phyloP scores from a whole-genome alignment of 306 rosid species.

The Acacia acuminata region DNA sequence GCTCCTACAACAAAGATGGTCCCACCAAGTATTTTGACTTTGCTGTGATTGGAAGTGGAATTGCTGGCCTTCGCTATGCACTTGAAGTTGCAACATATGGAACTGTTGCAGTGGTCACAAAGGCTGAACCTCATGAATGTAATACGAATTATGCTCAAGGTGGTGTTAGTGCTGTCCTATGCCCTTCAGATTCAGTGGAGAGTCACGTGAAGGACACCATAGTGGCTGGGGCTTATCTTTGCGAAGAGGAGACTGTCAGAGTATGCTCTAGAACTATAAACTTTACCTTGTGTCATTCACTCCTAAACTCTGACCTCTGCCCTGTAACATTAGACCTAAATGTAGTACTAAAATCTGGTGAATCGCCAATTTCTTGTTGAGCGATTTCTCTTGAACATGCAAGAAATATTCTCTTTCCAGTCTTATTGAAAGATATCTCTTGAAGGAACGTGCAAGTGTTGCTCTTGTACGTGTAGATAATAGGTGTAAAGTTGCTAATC shows the following conservation, averaged over 20 bases:
- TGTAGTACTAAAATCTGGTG: neutral
- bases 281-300: conserved; percentile 6
- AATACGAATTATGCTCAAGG: conserved; percentile 99
- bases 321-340: neutral
- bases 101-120: conserved; percentile 92
- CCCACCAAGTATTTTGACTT: conserved; percentile 79
- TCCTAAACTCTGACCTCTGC: conserved; percentile 18
- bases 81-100: conserved; percentile 92
- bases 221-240: conserved; percentile 93
- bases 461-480: neutral
- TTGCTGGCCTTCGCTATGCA: conserved; percentile 92
- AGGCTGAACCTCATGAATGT: conserved; percentile 97
- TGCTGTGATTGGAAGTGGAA: conserved; percentile 87
- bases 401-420: neutral
- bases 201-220: conserved; percentile 93
- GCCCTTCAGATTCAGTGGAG: conserved; percentile 94
- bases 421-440: conserved; percentile 2
- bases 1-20: conserved; percentile 58
- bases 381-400: conserved; percentile 1
- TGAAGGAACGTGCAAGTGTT: conserved; percentile 7
- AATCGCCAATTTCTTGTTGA: conserved; percentile 3
- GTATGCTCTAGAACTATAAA: conserved; percentile 50
- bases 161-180: conserved; percentile 93
- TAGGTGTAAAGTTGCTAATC: conserved; percentile 6
- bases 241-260: conserved; percentile 89